These are phyloP conservation scores for Articulospora tetracladia DNA, from an alignment of 495 filamentous ascomycete genomes.

Conservation along the genomic window DNA sequence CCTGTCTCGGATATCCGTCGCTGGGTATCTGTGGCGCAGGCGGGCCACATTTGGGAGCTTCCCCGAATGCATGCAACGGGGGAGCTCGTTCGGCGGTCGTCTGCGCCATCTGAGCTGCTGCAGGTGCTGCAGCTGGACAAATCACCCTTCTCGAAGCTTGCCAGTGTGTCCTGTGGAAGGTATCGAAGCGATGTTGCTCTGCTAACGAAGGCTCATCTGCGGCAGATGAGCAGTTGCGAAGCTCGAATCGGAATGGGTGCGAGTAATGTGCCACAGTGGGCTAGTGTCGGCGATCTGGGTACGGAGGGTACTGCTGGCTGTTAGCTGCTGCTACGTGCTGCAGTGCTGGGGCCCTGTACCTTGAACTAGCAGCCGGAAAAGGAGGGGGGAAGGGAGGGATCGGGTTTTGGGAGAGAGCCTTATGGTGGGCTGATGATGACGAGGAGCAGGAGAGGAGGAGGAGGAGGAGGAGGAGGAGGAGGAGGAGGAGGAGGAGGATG, in stretches of 20 bases:
- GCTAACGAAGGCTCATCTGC: not conserved
- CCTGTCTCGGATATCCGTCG: not conserved
- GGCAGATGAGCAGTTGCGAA: not conserved
- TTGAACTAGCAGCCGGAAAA: not conserved
- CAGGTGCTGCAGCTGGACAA: not conserved
- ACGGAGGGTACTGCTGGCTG: too few relatives aligned
- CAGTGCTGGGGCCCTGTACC: not conserved
- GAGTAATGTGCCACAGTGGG: constrained; percentile 1
- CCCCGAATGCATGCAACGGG: not conserved
- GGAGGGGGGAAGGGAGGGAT: too few relatives aligned
- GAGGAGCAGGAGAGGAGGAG: too few relatives aligned
- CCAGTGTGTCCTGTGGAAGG: not conserved
- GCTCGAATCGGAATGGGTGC: not conserved
- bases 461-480: too few relatives aligned
- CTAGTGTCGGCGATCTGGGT: not conserved
- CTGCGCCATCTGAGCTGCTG: too few relatives aligned
- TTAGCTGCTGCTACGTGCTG: too few relatives aligned
- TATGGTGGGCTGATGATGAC: not conserved
- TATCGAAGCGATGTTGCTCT: not conserved
- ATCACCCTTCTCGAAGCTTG: not conserved
- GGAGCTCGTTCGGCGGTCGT: not conserved
- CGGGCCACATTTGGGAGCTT: not conserved
- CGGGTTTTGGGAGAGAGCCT: not conserved
- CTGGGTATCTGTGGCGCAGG: not conserved
- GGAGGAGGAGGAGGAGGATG: too few relatives aligned